Evolutionary conservation across 352 stramenopile genomes (phyloP), one percentile per base, ranked within the genome.

Genomic region (Aphanomyces euteiches): DNA sequence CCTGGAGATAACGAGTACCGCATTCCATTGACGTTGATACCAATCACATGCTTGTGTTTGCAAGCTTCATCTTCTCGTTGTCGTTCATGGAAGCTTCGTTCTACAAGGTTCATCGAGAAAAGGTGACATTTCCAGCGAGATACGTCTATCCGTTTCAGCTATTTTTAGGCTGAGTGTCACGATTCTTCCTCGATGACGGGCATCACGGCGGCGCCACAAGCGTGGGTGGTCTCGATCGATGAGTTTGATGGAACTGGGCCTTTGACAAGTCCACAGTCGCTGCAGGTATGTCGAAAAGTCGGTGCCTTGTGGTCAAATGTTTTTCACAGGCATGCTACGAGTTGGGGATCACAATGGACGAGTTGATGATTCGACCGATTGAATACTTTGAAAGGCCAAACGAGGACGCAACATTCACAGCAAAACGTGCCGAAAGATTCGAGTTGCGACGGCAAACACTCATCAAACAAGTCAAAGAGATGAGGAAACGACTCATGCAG

Each of bases 231-330:
- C 59, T 82, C 72, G 13, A 50, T 92, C 15, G 80, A 88, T 8
- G 90, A 92, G 56, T 93, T 92, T 54, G 77, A 92, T 34, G 76
- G 66, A 56, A 58, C 74, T 28, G 75, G 78, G 12, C 80, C 91
- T 10, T 36, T 93, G 8, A 88, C 72, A 7, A 93, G 85, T 36
- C 85, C 85, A 10, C 81, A 82, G 21, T 92, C 85, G 0, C 74
- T 93, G 13, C 83, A 84, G 56, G 60, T 78, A 28, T 13, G 8
- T 5, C 4, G 36, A 39, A 17, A 17, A 38, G 10, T 41, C 38
- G 58, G 12, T n/a, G 1, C 21, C 47, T 2, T 65, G 12, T 40
- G 15, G 61, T 37, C 13, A 59, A 40, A 21, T 15, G 43, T 39
- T 6, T 47, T 8, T 47, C 5, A 38, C 40, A 88, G 77, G 84